These are phyloP conservation scores for Hibiscus trionum DNA, from an alignment of 345 rosid genomes.

Conservation along the genomic window DNA sequence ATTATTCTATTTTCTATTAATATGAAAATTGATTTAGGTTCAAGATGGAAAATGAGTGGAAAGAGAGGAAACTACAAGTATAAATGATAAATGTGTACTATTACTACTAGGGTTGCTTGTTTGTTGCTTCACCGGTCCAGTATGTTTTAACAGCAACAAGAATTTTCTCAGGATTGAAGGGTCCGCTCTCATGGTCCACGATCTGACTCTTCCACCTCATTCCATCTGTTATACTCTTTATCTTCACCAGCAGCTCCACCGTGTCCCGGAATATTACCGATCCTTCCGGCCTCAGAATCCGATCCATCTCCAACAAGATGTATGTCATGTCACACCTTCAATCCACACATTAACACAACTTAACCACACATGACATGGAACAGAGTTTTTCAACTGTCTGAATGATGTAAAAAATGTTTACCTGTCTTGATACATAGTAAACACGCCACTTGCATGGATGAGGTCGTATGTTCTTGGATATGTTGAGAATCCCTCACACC, in stretches of 20 bases:
- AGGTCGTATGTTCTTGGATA: conserved; percentile 97
- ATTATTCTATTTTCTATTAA: no score
- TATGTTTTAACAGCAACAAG: conserved; percentile 76
- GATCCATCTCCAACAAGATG: conserved; percentile 94
- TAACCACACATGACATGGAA: not conserved
- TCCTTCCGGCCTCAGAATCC: conserved; percentile 96
- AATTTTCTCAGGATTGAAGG: conserved; percentile 87
- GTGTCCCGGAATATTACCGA: conserved; percentile 81
- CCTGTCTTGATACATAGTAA: conserved; percentile 79
- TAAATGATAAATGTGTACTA: not conserved
- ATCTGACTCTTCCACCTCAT: conserved; percentile 85
- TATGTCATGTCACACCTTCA: conserved; percentile 66
- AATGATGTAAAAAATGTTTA: conserved; percentile 11
- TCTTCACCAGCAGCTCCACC: conserved; percentile 67
- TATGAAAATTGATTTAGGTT: no score
- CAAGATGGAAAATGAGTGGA: not conserved
- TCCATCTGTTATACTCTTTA: conserved; percentile 60
- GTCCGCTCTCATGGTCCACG: conserved; percentile 90
- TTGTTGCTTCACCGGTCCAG: conserved; percentile 64
- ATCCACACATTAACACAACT: conserved; percentile 4
- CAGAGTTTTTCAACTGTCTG: not conserved
- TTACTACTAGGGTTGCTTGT: conserved; percentile 21
- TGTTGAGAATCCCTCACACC: conserved; percentile 97
- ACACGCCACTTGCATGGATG: conserved; percentile 74
- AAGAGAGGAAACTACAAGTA: not conserved